Base-by-base conservation (phyloP, 768 basidiomycete species). In the Sistotremastrum niveocremeum region DNA sequence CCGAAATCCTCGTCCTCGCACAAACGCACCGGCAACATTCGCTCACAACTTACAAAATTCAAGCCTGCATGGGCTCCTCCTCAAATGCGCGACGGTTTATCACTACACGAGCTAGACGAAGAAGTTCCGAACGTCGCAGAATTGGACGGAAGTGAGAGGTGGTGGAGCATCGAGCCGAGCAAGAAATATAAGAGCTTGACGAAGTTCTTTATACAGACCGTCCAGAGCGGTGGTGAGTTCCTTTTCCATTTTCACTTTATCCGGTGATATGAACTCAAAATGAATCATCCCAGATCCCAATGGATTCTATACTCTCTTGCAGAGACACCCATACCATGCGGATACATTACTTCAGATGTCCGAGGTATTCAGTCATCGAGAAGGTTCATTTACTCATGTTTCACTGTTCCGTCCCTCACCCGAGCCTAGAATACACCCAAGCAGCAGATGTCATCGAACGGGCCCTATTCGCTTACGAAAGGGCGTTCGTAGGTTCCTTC, bases 391-490 rank as follows among this genome's bases (percentile, higher is more conserved):
- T 6, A 4, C 20, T 37, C 34, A 39, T 35, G 39, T 8, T 46
- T 31, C 37, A 20, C 37, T 49, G 6, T 20, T 20, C 20, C 20
- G 2, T 20, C 20, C 7, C 42, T 50, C 6, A 49, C 37, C 39
- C 36, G 34, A 34, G 8, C 50, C 7, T 46, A 88, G 90, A 95
- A 57, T 77, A 90, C 55, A 71, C 81, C 35, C 76, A 81, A 45
- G 87, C 89, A 0, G 77, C 85, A 3, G 90, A 95, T 49, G 88
- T 78, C 54, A 77, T 90, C n/a, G 84, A 89, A 46, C 76, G 91
- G n/a, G 85, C 93, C 0, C 61, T 99, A 10, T 97, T 93, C 64
- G 80, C 90, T 0, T 95, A 93, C 50, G 93, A 97, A 56, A 77
- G 90, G 8, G 79, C 85, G 7, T 85, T 97, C 53, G 73, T 89